Evolutionary conservation across 441 rosid species (phyloP).

Genomic region (Geranium incanum): DNA sequence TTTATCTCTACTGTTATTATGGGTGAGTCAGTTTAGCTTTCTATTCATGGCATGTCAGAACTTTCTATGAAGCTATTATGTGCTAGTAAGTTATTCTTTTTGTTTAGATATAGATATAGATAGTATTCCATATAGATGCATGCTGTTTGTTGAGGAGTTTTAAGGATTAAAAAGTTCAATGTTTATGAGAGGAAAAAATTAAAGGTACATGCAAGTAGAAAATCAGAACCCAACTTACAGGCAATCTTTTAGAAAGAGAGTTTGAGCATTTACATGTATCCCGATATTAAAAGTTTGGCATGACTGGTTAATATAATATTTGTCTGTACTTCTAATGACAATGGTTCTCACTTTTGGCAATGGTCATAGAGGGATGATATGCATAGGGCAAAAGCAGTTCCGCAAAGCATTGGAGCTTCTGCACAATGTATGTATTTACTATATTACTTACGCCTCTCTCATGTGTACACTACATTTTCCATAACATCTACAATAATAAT

Average conservation of each 20-base stretch:
- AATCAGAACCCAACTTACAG: not conserved
- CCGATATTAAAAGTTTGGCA: not conserved
- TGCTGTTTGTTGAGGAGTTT: not conserved
- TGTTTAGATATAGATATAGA: not conserved
- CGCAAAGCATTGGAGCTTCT: conserved; percentile 90
- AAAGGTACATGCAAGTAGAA: not conserved
- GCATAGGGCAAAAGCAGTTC: conserved; percentile 74
- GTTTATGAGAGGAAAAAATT: not conserved
- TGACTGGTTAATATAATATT: not conserved
- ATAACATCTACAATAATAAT: not conserved
- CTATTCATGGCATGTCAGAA: not conserved
- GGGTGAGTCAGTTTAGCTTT: conserved; percentile 52
- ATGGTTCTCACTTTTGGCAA: conserved; percentile 18
- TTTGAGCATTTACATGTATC: not conserved
- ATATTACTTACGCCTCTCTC: conserved; percentile 5
- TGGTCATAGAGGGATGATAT: conserved; percentile 80
- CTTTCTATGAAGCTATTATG: not conserved
- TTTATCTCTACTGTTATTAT: conserved; percentile 82
- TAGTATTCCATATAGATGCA: not conserved
- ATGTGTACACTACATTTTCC: conserved; percentile 19
- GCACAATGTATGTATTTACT: conserved; percentile 47
- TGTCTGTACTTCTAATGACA: conserved; percentile 14
- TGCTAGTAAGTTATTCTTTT: too few relatives aligned
- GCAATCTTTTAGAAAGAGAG: not conserved
- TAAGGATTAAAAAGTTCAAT: not conserved